Evolutionary conservation across 2,329 filamentous ascomycete species (phyloP).

Genomic region (Chalaropsis ovoidea): DNA sequence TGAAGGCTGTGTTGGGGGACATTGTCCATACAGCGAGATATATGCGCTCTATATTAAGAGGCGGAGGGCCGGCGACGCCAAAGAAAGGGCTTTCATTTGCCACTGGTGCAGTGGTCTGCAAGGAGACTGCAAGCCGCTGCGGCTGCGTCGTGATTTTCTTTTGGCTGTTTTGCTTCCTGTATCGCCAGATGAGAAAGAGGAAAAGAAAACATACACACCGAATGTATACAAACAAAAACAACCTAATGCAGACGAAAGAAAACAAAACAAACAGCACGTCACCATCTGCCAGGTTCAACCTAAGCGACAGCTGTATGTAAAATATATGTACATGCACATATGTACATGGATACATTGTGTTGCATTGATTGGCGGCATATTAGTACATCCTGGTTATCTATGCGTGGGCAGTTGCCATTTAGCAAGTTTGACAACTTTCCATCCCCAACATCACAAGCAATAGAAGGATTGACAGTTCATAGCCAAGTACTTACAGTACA

Average conservation of each 20-base stretch:
- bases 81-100: neutral
- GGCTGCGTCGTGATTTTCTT: neutral
- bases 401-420: constrained; percentile 4
- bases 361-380: constrained; percentile 5
- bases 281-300: constrained; percentile 7
- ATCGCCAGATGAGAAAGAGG: neutral
- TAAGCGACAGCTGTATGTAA: neutral
- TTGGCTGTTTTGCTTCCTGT: neutral
- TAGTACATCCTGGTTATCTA: neutral
- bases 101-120: neutral
- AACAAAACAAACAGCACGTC: constrained; percentile 3
- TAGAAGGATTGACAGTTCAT: neutral
- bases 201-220: neutral
- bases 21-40: neutral
- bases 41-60: neutral
- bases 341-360: neutral
- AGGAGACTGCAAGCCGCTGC: no score
- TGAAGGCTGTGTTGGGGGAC: neutral
- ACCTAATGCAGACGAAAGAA: constrained; percentile 4
- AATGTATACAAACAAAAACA: neutral
- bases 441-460: neutral
- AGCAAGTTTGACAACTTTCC: neutral
- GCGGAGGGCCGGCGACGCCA: neutral
- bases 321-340: constrained; percentile 1
- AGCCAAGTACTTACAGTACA: neutral